These are phyloP conservation scores for Dacryopinax primogenitus DNA, from an alignment of 768 basidiomycete genomes.

Conservation along the genomic window DNA sequence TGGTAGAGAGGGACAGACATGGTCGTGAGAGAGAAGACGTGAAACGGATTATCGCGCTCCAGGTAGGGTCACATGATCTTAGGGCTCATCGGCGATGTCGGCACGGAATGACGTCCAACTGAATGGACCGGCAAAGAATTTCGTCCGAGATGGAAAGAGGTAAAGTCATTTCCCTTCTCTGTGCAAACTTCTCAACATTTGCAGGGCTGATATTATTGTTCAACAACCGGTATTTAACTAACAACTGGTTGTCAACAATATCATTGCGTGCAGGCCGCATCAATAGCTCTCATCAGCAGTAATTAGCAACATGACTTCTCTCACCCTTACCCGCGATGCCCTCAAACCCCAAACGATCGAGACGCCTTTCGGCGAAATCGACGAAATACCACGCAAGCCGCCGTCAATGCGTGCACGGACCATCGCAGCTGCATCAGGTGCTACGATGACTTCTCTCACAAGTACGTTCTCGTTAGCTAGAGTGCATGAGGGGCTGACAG, in stretches of 20 bases:
- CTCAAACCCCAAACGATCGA: neutral
- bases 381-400: neutral
- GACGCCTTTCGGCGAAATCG: neutral
- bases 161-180: neutral
- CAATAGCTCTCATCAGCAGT: neutral
- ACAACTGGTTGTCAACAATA: neutral
- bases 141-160: neutral
- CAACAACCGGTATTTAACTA: neutral
- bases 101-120: neutral
- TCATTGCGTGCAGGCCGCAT: neutral
- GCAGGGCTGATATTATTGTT: neutral
- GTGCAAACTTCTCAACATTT: neutral
- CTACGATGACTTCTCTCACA: constrained; percentile 68
- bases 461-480: constrained; percentile 36
- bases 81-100: too few relatives aligned
- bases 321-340: neutral
- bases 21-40: too few relatives aligned
- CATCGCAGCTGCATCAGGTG: constrained; percentile 64
- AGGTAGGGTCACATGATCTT: too few relatives aligned
- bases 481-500: neutral
- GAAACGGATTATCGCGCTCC: too few relatives aligned
- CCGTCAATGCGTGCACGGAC: constrained; percentile 57
- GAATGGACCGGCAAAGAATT: neutral
- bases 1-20: too few relatives aligned
- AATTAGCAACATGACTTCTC: neutral